These are phyloP conservation scores for Domatiomyces catenatus DNA, from an alignment of 2,329 filamentous ascomycete species.

Conservation along the genomic window DNA sequence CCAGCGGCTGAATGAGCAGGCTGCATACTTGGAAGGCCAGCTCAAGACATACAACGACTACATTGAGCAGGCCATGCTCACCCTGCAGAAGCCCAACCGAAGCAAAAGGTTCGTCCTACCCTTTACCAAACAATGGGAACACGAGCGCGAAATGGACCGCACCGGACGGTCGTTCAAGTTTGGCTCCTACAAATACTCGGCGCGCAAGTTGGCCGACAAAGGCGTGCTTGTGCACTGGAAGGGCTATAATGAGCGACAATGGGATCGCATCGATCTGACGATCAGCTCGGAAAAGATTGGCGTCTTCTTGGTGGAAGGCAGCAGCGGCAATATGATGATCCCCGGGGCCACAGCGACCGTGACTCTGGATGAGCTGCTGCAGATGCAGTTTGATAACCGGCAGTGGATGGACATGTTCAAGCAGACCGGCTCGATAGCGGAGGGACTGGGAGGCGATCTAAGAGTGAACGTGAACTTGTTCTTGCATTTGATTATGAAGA, in stretches of 20 bases:
- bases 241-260: conserved; percentile 66
- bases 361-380: conserved; percentile 80
- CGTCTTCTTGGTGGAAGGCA: conserved; percentile 83
- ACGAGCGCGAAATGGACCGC: conserved; percentile 86
- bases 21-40: conserved; percentile 82
- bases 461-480: conserved; percentile 92
- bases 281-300: conserved; percentile 90
- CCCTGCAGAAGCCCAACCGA: conserved; percentile 79
- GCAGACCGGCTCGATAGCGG: conserved; percentile 2
- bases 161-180: conserved; percentile 92
- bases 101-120: conserved; percentile 90
- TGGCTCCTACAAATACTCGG: conserved; percentile 93
- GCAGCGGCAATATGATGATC: conserved; percentile 83
- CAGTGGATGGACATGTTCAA: conserved; percentile 95
- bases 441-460: conserved; percentile 44
- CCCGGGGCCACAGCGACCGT: conserved; percentile 81
- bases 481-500: conserved; percentile 94
- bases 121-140: conserved; percentile 97
- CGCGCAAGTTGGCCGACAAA: conserved; percentile 75
- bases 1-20: conserved; percentile 42
- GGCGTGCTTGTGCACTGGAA: conserved; percentile 88
- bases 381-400: conserved; percentile 92
- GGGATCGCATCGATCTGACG: conserved; percentile 84
- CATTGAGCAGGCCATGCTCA: conserved; percentile 96
- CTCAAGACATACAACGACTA: conserved; percentile 98